Conservation (phyloP, 1,139 yeast species). For the Kodamaea alishanica region DNA sequence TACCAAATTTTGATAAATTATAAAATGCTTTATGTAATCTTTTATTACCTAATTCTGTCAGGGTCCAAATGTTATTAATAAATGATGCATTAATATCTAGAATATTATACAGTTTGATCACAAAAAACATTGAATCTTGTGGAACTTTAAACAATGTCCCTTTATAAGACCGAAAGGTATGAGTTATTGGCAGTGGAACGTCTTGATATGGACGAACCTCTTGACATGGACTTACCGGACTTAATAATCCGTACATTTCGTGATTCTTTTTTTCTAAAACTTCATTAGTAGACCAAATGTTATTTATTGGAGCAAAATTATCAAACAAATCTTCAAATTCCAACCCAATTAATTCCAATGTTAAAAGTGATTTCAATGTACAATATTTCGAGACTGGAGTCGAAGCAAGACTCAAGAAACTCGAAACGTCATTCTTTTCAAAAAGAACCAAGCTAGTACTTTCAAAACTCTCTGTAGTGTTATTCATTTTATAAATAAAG, state of each 20-base stretch:
- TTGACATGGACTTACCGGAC: not conserved
- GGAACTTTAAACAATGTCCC: slow-evolving; percentile 19
- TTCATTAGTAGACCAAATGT: slow-evolving; percentile 23
- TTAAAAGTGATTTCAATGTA: slow-evolving; percentile 21
- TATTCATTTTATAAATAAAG: too few species aligned
- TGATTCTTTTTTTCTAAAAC: not conserved
- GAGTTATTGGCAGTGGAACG: not conserved
- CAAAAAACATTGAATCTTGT: slow-evolving; percentile 42
- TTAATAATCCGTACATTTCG: too few species aligned
- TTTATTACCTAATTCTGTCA: slow-evolving; percentile 55
- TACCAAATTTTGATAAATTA: slow-evolving; percentile 20
- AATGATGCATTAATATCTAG: slow-evolving; percentile 50
- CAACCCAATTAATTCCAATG: slow-evolving; percentile 18
- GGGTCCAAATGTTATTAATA: slow-evolving; percentile 52
- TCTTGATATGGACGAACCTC: not conserved
- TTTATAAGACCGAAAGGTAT: slow-evolving; percentile 20
- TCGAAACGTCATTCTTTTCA: not conserved
- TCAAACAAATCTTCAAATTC: slow-evolving; percentile 6
- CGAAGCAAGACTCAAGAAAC: slow-evolving; percentile 1
- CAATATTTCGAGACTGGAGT: slow-evolving; percentile 9
- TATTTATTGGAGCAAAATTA: slow-evolving; percentile 12
- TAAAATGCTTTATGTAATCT: slow-evolving; percentile 42
- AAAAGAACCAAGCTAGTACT: too few species aligned
- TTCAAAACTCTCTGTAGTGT: too few species aligned
- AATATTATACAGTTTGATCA: slow-evolving; percentile 52